Base-by-base conservation (phyloP, 2,329 filamentous ascomycete genomes). In the Periconia macrospinosa region DNA sequence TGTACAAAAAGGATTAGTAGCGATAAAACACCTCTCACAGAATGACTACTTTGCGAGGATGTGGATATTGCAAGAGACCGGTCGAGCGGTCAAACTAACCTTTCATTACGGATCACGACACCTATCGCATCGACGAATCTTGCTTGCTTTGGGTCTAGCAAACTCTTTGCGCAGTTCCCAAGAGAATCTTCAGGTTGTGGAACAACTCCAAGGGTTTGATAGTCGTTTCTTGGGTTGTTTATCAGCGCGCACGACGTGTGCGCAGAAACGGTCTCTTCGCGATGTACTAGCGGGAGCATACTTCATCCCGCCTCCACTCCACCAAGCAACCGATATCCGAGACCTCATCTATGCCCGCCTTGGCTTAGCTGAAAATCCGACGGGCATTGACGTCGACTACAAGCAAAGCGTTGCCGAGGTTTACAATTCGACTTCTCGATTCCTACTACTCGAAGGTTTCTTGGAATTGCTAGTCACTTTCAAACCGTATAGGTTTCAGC, bases 61-160 rank as follows among this genome's bases (percentile, higher is more conserved):
- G 48, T 50, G 48, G 48, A 50, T 50, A 14, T 18, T 50, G 13
- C 48, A 50, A 45, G 48, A 50, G 30, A 50, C 30, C 1, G 48
- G 48, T 10, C 18, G 48, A 20, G 48, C 48, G 9, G n/a, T 19
- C 19, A 50, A 14, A 18, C 27, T 45, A 2, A 40, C 30, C 30
- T 50, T 50, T 17, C 41, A 45, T 45, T 45, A 37, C 15, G 48
- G 48, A 8, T 13, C 17, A 13, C 15, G 20, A 23, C 14, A 45
- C 13, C 27, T 17, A 27, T 27, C 41, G 27, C 48, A 50, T 14
- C 30, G 48, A 27, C 48, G 5, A 15, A 30, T 50, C 2, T 15
- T 50, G 14, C 30, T 50, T 18, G 30, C 18, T 41, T 41, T 45
- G 3, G 27, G 27, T 37, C 13, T 50, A 2, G 48, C 18, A 18